Percentiles rank a stretch among this genome's conserved stretches.
Conservation (phyloP, 768 basidiomycete genomes). For the Pilatotrama ljubarskyi region DNA sequence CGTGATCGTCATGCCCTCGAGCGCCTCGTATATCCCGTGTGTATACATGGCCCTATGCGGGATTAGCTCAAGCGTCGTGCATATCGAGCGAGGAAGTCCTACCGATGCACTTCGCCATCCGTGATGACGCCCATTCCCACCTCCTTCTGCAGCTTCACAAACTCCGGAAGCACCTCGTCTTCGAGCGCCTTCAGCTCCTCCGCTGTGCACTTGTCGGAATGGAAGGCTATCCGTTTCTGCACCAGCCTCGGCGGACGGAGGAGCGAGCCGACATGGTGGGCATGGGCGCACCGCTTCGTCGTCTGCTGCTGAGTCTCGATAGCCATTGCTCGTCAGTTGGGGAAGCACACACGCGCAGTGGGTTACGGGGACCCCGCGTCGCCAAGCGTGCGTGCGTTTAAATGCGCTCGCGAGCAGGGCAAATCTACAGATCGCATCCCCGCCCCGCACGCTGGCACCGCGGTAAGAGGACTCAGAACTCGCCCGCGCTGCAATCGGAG, state of each 20-base stretch:
- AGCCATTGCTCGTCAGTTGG: background rate
- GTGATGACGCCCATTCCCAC: slow-evolving; percentile 56
- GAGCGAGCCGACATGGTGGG: slow-evolving; percentile 64
- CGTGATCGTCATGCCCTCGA: slow-evolving; percentile 60
- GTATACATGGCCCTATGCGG: slow-evolving; percentile 49
- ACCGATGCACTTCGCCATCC: slow-evolving; percentile 53
- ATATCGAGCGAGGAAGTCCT: background rate
- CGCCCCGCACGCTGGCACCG: background rate
- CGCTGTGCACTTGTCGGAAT: slow-evolving; percentile 40
- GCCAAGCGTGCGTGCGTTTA: background rate
- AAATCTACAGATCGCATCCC: background rate
- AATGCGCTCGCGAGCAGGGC: background rate
- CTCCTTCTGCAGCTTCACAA: slow-evolving; percentile 55
- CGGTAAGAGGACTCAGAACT: background rate
- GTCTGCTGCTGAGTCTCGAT: background rate
- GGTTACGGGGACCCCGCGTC: background rate
- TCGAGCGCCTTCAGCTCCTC: slow-evolving; percentile 49
- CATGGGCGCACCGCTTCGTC: slow-evolving; percentile 22
- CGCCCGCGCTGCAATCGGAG: slow-evolving; percentile 2
- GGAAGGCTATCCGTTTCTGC: slow-evolving; percentile 44
- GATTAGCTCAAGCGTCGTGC: background rate
- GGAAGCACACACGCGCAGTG: background rate
- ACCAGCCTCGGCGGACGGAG: slow-evolving; percentile 52
- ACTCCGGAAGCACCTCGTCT: slow-evolving; percentile 51
- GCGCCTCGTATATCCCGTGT: slow-evolving; percentile 64